Evolutionary conservation across 805 yeast genomes (phyloP).

Genomic region (Saccharomyces kudriavzevii): DNA sequence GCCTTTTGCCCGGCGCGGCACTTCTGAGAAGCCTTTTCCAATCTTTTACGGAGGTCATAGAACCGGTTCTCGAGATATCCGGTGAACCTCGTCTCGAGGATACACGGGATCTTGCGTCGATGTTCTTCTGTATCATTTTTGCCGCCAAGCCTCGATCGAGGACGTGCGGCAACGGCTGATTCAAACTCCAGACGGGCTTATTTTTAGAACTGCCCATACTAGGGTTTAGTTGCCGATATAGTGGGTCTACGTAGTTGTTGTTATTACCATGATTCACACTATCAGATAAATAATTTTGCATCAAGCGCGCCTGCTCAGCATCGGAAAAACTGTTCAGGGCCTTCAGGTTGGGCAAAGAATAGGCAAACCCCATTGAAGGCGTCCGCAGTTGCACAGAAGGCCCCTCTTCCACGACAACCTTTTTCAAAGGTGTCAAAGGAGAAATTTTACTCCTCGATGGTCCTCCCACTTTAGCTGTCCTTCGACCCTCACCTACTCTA

Average conservation of each 20-base stretch:
- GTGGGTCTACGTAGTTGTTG: constrained; percentile 12
- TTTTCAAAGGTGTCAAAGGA: constrained; percentile 2
- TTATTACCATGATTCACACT: constrained; percentile 1
- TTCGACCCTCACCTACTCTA: not conserved
- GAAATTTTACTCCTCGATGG: constrained; percentile 2
- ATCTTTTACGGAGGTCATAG: constrained; percentile 11
- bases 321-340: constrained; percentile 4
- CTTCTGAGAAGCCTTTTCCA: constrained; percentile 11
- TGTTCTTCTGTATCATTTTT: constrained; percentile 9
- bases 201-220: constrained; percentile 2
- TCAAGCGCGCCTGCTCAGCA: constrained; percentile 7
- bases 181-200: constrained; percentile 17
- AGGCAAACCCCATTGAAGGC: constrained; percentile 6
- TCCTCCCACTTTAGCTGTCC: not conserved
- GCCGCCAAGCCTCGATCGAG: constrained; percentile 9
- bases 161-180: constrained; percentile 16
- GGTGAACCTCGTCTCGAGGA: constrained; percentile 10
- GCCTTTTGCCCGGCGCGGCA: constrained; percentile 7
- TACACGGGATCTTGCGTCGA: constrained; percentile 9
- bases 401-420: not conserved
- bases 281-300: constrained; percentile 3
- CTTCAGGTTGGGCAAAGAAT: constrained; percentile 12
- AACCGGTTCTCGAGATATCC: constrained; percentile 10
- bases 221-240: constrained; percentile 12
- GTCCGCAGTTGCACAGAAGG: not conserved